Conservation (phyloP, 192 early-diverging fungal genomes). For the Mortierella antarctica region DNA sequence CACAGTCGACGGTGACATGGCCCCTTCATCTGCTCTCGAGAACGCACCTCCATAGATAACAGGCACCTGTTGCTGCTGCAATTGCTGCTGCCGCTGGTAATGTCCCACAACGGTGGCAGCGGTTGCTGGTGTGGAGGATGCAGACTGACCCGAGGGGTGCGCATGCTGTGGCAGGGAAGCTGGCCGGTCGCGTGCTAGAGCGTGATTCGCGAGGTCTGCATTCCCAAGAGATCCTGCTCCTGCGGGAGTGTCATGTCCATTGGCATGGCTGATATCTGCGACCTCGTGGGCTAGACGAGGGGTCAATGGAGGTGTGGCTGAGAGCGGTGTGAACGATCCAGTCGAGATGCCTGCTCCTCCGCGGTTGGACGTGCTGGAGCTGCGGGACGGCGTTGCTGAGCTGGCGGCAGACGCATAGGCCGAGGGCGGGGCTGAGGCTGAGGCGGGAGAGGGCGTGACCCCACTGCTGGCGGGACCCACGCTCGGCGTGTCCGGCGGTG, state of each 20-base stretch:
- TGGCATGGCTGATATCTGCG: background rate
- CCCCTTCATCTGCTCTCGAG: background rate
- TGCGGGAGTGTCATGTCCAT: background rate
- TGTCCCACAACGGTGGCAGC: background rate
- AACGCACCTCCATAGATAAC: background rate
- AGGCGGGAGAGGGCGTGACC: background rate
- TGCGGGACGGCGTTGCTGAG: conserved; percentile 51
- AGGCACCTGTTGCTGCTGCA: background rate
- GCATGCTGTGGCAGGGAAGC: too few relatives aligned
- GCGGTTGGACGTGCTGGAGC: conserved; percentile 47
- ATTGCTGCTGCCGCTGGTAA: conserved; percentile 1
- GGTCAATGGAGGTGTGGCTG: conserved; percentile 41
- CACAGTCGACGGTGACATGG: background rate
- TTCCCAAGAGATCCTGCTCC: background rate
- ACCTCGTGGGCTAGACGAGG: conserved; percentile 11
- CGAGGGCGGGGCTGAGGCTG: conserved; percentile 30
- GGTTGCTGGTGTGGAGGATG: too few relatives aligned
- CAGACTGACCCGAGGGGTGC: too few relatives aligned
- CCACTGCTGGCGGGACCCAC: background rate
- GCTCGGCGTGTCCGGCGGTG: background rate
- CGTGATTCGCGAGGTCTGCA: background rate
- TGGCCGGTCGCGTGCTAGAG: too few relatives aligned
- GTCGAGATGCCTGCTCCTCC: conserved; percentile 17
- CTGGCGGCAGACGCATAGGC: conserved; percentile 23
- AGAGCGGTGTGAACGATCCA: conserved; percentile 34